Conservation (phyloP, 1,139 yeast species). For the Arxiozyma slooffiae region DNA sequence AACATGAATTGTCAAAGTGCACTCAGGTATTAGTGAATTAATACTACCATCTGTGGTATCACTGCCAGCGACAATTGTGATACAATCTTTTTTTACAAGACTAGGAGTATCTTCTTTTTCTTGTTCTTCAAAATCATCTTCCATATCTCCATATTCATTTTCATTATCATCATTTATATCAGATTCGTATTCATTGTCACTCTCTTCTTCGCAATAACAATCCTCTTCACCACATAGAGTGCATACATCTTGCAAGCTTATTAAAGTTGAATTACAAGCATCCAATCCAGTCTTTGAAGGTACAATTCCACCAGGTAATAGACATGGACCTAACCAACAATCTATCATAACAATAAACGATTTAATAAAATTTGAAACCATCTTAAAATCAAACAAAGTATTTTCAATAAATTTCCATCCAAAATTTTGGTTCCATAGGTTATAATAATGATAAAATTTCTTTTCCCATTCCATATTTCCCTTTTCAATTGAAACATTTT, state of each 20-base stretch:
- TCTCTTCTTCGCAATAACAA: too few relatives aligned
- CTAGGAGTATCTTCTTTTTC: neutral
- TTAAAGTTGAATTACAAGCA: slow-evolving; percentile 35
- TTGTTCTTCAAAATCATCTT: neutral
- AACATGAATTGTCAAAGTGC: neutral
- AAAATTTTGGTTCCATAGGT: slow-evolving; percentile 23
- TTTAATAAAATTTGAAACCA: slow-evolving; percentile 47
- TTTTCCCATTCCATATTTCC: too few relatives aligned
- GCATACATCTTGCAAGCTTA: slow-evolving; percentile 64
- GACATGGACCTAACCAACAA: slow-evolving; percentile 43
- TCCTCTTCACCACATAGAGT: slow-evolving; percentile 56
- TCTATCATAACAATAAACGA: slow-evolving; percentile 64
- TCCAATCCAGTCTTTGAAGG: neutral
- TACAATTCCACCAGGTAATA: slow-evolving; percentile 1
- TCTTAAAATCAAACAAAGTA: neutral
- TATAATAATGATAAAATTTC: too few relatives aligned
- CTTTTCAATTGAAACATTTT: too few relatives aligned
- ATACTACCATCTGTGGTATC: neutral
- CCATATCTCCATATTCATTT: neutral
- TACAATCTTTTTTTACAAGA: slow-evolving; percentile 23
- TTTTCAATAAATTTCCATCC: slow-evolving; percentile 5
- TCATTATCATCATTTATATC: slow-evolving; percentile 14
- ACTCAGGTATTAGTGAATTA: neutral
- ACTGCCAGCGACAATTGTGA: slow-evolving; percentile 1
- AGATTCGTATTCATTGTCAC: too few relatives aligned